These are phyloP conservation scores for Spergularia bocconei DNA, from an alignment of 148 eudicot species.

Conservation along the genomic window DNA sequence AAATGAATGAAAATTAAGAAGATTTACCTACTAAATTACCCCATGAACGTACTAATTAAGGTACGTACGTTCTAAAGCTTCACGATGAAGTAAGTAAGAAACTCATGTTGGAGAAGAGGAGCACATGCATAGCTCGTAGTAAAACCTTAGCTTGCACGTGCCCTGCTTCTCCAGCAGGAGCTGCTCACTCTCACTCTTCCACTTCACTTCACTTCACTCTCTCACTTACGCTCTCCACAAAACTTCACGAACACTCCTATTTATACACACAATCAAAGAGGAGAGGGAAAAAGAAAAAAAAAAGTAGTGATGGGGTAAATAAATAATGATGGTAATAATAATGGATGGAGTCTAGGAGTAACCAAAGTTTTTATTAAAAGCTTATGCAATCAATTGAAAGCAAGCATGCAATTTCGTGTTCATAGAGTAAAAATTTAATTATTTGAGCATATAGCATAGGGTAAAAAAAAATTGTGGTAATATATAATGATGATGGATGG, in stretches of 20 bases:
- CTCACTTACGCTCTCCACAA: not conserved
- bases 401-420: not conserved
- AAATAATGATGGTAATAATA: not conserved
- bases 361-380: slow-evolving; percentile 35
- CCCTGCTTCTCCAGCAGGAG: slow-evolving; percentile 95
- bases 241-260: not conserved
- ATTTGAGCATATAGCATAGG: not conserved
- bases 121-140: slow-evolving; percentile 54
- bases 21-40: not conserved
- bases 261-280: slow-evolving; percentile 22
- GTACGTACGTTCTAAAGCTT: not conserved
- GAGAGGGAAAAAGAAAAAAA: not conserved
- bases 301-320: not conserved
- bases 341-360: slow-evolving; percentile 39
- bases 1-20: no score
- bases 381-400: not conserved
- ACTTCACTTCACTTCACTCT: not conserved
- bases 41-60: not conserved
- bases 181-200: slow-evolving; percentile 35
- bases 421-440: not conserved
- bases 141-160: slow-evolving; percentile 60
- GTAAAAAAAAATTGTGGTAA: not conserved
- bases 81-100: slow-evolving; percentile 23
- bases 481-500: slow-evolving; percentile 7
- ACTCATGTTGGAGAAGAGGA: slow-evolving; percentile 68